Conservation (phyloP, 2,329 filamentous ascomycete genomes). For the Stenocarpella maydis region DNA sequence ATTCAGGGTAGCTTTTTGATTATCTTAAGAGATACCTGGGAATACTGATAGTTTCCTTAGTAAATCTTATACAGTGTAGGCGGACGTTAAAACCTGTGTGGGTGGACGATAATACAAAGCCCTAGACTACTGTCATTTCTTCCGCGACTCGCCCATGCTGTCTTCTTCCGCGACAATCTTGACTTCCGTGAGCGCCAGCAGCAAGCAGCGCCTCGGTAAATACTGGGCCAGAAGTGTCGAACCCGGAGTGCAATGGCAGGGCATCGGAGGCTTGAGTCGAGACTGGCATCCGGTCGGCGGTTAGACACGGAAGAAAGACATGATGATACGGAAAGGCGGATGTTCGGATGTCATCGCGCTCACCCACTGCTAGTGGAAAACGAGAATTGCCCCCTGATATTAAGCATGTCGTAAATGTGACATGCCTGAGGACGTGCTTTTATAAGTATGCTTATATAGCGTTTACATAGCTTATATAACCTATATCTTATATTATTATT, state of each 20-base stretch:
- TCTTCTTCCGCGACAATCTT: not conserved
- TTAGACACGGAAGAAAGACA: slow-evolving; percentile 36
- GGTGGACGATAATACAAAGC: not conserved
- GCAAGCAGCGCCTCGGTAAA: not conserved
- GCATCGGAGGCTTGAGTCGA: not conserved
- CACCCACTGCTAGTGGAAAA: too few relatives aligned
- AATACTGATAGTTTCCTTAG: too few relatives aligned
- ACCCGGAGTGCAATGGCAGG: not conserved
- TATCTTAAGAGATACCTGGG: too few relatives aligned
- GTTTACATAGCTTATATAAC: too few relatives aligned
- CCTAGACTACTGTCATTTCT: not conserved
- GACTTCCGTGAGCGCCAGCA: not conserved
- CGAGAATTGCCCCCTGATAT: too few relatives aligned
- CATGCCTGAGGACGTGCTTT: too few relatives aligned
- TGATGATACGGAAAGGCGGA: slow-evolving; percentile 44
- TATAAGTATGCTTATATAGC: too few relatives aligned
- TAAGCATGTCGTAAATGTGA: too few relatives aligned
- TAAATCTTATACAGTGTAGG: too few relatives aligned
- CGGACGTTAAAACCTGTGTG: too few relatives aligned
- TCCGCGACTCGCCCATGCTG: slow-evolving; percentile 5
- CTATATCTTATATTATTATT: too few relatives aligned
- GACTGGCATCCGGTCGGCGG: slow-evolving; percentile 20
- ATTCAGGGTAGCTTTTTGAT: too few relatives aligned
- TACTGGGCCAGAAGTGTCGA: not conserved
- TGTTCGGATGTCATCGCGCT: slow-evolving; percentile 29